Conservation (phyloP, 2,329 filamentous ascomycete species). For the Colletotrichum musicola region DNA sequence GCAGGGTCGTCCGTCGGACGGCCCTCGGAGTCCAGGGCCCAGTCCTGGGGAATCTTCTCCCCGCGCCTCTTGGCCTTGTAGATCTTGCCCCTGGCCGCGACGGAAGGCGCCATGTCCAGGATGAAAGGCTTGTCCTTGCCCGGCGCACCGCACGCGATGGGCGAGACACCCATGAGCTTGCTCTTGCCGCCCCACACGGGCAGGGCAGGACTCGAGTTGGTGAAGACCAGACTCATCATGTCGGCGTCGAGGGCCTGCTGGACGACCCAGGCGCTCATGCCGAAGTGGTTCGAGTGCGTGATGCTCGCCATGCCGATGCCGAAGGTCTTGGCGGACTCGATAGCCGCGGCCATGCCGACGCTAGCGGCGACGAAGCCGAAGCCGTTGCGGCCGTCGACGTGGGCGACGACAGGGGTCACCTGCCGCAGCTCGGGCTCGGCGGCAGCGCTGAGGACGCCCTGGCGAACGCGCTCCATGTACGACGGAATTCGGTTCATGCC, state of each 20-base stretch:
- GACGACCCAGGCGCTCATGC: conserved; percentile 86
- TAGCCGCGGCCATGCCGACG: conserved; percentile 74
- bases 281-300: conserved; percentile 85
- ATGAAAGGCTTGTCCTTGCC: conserved; percentile 74
- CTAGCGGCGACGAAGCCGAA: conserved; percentile 82
- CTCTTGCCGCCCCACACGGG: conserved; percentile 77
- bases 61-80: conserved; percentile 76
- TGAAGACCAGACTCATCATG: conserved; percentile 79
- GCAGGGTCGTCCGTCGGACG: no score
- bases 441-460: conserved; percentile 73
- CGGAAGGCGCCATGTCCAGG: conserved; percentile 79
- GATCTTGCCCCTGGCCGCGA: conserved; percentile 79
- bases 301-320: conserved; percentile 83
- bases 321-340: conserved; percentile 72
- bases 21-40: conserved; percentile 81
- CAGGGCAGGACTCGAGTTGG: conserved; percentile 78
- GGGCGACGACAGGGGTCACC: conserved; percentile 78
- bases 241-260: conserved; percentile 80
- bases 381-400: conserved; percentile 75
- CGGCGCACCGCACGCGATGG: conserved; percentile 82
- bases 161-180: conserved; percentile 80
- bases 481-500: conserved; percentile 82
- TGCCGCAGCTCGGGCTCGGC: conserved; percentile 70
- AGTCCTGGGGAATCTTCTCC: conserved; percentile 78
- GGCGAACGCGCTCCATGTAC: conserved; percentile 79